Base-by-base conservation (phyloP, 2,329 filamentous ascomycete genomes). In the Ophiosphaerella korrae region DNA sequence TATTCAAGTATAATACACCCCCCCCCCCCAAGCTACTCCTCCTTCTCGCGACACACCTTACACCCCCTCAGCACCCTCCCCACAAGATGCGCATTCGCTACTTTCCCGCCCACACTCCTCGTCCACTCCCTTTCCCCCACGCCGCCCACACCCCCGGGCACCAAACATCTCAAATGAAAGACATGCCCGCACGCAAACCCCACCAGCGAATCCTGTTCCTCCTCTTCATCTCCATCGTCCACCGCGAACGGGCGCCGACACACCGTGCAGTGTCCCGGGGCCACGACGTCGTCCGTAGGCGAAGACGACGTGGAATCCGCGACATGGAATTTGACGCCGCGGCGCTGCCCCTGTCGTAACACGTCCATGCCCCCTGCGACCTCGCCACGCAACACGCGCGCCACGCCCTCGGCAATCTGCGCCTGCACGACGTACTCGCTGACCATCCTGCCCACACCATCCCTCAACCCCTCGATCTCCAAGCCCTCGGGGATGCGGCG, bases 371-470 rank as follows among this genome's bases (percentile, higher is more conserved):
- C 91, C 4, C 84, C 81, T 0, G 88, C 87, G 0, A 99, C 93
- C 74, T 99, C 94, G 50, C 92, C 91, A 43, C 89, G 82, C 36
- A 97, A 79, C 0, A 97, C 92, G 47, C 85, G 85, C 0, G 94
- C 92, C 3, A 95, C 94, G 1, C 94, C 94, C 37, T 88, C 87
- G 58, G 89, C 93, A 68, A 99, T 97, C 63, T 89, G 94, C 69
- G 90, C 86, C 75, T 97, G 94, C 38, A 99, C 89, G 68, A 97
- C 94, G 69, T 97, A 92, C 74, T 99, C 94, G 63, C 93, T 88
- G 70, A 99, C 89, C 79, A 99, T 92, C 50, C 92, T 88, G 38
- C 88, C 88, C 3, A 99, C 82, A 0, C 93, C 94, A 56, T 96
- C 90, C 51, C 92, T 82, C 6, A 99, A 79, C 0, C 94, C 94